Evolutionary conservation across 495 filamentous ascomycete species (phyloP), one percentile per base, ranked within the genome.

Genomic region (Neurospora intermedia): DNA sequence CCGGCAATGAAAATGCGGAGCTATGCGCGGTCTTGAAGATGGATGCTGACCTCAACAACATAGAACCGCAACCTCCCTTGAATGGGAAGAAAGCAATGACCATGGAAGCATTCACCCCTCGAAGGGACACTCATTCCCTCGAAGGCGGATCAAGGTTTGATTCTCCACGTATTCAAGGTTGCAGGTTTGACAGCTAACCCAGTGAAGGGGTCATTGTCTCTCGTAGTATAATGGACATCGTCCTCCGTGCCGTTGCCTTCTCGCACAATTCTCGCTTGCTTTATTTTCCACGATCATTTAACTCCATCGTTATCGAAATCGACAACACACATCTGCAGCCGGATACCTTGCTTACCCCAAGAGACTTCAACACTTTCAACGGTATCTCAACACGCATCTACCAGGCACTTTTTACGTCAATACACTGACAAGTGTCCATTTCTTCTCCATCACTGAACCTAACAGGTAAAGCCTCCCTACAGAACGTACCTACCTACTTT

Each of bases 391-490:
- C 20, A 54, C 48, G 3, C 48, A 54, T 54, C 48, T 54, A 27
- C 48, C 0, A 0, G 11, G 48, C 3, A 27, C 0, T 27, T 23
- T 27, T 20, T 15, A 54, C 48, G 20, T 10, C 11, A 20, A 54
- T 54, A 54, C 48, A 0, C 1, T 13, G 0, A 3, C 46, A 10
- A 23, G 46, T 48, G 45, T 54, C 2, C 46, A 0, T 6, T 2
- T 1, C 46, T 23, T 54, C 46, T 1, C 46, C 20, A 54, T 54
- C n/a, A 23, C 4, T 0, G 4, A 23, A 54, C 0, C 0, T 0
- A 10, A 54, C 10, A 23, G 4, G 46, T 23, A 54, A 54, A 23
- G 46, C 23, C 46, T 6, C 1, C n/a, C 4, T 13, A 2, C 2
- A 23, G 20, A 10, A 23, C 46, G 6, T 6, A 13, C 23, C 46